Percentiles rank a stretch among this genome's conserved stretches.
Evolutionary conservation across 2,329 filamentous ascomycete species (phyloP).

Genomic region (Colletotrichum sansevieriae): DNA sequence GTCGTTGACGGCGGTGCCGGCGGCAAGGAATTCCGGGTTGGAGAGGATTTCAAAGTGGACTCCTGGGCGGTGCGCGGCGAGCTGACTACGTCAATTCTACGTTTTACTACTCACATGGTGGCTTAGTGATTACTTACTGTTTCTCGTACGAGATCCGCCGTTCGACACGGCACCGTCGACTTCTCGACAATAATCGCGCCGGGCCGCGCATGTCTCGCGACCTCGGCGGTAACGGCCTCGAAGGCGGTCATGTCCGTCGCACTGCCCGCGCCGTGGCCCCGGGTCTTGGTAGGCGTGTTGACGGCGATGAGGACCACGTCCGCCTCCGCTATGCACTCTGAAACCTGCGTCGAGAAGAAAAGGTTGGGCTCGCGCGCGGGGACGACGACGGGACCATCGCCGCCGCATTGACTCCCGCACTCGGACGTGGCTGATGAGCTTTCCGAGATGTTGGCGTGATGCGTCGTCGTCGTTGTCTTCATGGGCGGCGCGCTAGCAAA

Average conservation of each 20-base stretch:
- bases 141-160: constrained; percentile 76
- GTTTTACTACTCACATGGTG: too few species aligned
- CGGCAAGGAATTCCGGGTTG: constrained; percentile 85
- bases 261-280: constrained; percentile 75
- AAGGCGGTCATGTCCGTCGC: constrained; percentile 81
- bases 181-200: constrained; percentile 85
- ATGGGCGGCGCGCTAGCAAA: constrained; percentile 52
- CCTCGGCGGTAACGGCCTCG: constrained; percentile 75
- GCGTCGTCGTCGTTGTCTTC: constrained; percentile 41
- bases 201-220: constrained; percentile 75
- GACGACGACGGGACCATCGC: constrained; percentile 51
- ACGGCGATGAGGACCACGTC: constrained; percentile 82
- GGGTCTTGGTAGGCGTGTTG: constrained; percentile 82
- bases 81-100: constrained; percentile 49
- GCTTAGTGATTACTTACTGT: constrained; percentile 64
- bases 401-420: constrained; percentile 47
- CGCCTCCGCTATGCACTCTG: constrained; percentile 71
- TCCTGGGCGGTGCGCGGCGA: constrained; percentile 70
- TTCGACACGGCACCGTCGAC: constrained; percentile 82
- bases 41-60: constrained; percentile 81
- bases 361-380: constrained; percentile 71
- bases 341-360: constrained; percentile 81
- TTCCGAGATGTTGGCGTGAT: constrained; percentile 44
- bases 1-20: constrained; percentile 80
- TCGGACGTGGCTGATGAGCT: constrained; percentile 50